Conservation (phyloP, 495 filamentous ascomycete species). For the Bacidia gigantensis region DNA sequence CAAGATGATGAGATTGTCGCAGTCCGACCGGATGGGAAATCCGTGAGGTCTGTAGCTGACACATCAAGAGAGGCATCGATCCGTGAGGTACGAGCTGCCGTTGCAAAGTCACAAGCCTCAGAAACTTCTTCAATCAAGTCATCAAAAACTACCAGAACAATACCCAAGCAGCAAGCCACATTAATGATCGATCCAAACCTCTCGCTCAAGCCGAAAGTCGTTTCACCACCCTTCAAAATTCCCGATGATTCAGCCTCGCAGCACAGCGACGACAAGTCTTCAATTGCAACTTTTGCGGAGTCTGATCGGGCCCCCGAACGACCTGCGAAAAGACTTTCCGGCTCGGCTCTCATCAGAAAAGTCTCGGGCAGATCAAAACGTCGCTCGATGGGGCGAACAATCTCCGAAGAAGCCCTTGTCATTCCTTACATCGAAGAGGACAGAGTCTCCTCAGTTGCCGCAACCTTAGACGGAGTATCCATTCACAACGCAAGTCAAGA, state of each 20-base stretch:
- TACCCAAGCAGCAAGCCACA: not conserved
- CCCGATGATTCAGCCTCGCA: slow-evolving; percentile 26
- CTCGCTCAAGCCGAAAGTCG: slow-evolving; percentile 26
- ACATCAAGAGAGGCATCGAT: not conserved
- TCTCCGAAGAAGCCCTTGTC: slow-evolving; percentile 31
- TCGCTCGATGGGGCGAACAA: slow-evolving; percentile 18
- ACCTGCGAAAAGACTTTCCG: slow-evolving; percentile 32
- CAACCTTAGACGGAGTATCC: slow-evolving; percentile 39
- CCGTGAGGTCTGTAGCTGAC: not conserved
- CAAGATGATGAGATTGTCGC: slow-evolving; percentile 4
- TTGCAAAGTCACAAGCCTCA: not conserved
- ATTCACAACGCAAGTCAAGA: slow-evolving; percentile 8
- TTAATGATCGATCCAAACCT: slow-evolving; percentile 2
- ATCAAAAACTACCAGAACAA: not conserved
- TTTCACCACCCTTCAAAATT: slow-evolving; percentile 48
- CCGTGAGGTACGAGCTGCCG: not conserved
- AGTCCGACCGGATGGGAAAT: not conserved
- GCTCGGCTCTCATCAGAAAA: slow-evolving; percentile 29
- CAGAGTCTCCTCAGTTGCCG: slow-evolving; percentile 35
- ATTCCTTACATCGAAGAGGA: slow-evolving; percentile 20
- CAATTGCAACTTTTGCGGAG: slow-evolving; percentile 48
- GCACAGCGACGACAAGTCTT: slow-evolving; percentile 40
- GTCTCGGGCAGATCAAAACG: slow-evolving; percentile 32
- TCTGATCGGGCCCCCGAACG: slow-evolving; percentile 19
- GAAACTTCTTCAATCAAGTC: not conserved